Evolutionary conservation across 2,329 filamentous ascomycete species (phyloP).

Genomic region (Colletotrichum theobromicola): DNA sequence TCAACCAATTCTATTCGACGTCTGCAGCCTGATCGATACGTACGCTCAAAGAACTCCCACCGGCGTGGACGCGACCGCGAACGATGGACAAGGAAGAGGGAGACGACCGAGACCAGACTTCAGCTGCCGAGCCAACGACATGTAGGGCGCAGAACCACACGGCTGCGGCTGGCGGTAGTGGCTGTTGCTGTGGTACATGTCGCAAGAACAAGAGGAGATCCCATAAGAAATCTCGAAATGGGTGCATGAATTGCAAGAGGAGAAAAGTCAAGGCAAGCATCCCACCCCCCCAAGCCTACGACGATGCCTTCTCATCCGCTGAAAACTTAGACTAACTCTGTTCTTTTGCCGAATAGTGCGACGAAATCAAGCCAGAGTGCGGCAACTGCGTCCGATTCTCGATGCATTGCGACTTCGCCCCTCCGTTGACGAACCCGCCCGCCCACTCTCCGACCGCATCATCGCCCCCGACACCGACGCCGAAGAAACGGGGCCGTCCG

Average conservation of each 20-base stretch:
- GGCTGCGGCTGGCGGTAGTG: background rate
- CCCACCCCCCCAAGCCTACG: background rate
- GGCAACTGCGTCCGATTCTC: conserved; percentile 22
- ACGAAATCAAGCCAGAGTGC: conserved; percentile 24
- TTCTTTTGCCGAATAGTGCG: conserved; percentile 7
- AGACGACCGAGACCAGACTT: background rate
- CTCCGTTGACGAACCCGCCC: background rate
- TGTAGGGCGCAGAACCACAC: background rate
- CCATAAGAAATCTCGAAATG: conserved; percentile 22
- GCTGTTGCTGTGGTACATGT: conserved; percentile 4
- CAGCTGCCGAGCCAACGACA: background rate
- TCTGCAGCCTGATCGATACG: background rate
- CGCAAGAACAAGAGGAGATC: conserved; percentile 15
- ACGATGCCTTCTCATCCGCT: background rate
- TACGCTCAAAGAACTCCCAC: background rate
- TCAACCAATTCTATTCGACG: background rate
- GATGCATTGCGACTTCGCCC: conserved; percentile 22
- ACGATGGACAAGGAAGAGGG: background rate
- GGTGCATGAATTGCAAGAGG: conserved; percentile 24
- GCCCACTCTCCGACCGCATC: background rate
- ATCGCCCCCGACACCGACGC: background rate
- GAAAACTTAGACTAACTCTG: background rate
- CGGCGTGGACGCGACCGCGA: background rate
- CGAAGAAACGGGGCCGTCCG: conserved; percentile 20
- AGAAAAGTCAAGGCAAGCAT: conserved; percentile 22